A percentile compares a stretch with the other conserved stretches of the same genome.
Conservation (phyloP, 805 yeast genomes). For the Torulaspora gathmanii region DNA sequence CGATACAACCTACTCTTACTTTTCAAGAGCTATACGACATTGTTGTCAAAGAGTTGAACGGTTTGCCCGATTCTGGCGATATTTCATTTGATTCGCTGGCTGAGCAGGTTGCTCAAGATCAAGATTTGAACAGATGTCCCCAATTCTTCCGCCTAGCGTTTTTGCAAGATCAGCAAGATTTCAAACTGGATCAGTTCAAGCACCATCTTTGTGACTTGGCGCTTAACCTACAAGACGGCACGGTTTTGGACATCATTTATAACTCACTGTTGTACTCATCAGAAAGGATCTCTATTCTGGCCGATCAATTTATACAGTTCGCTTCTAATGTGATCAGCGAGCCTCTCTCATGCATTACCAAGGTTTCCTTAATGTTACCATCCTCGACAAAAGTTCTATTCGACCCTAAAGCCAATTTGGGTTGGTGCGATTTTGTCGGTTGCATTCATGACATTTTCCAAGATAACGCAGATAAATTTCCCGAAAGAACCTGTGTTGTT, state of each 20-base stretch:
- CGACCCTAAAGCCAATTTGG: constrained; percentile 80
- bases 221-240: constrained; percentile 28
- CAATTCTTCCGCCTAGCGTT: constrained; percentile 49
- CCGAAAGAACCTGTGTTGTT: constrained; percentile 85
- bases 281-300: constrained; percentile 62
- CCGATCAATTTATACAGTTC: constrained; percentile 67
- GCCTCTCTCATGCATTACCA: constrained; percentile 47
- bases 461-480: constrained; percentile 75
- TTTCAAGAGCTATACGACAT: constrained; percentile 49
- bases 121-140: constrained; percentile 54
- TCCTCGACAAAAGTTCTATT: constrained; percentile 63
- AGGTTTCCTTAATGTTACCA: constrained; percentile 63
- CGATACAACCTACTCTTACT: constrained; percentile 49
- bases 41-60: constrained; percentile 40
- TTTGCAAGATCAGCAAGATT: constrained; percentile 41
- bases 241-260: constrained; percentile 40
- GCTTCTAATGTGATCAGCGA: constrained; percentile 37
- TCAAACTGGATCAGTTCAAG: constrained; percentile 34
- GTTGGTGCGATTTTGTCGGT: constrained; percentile 89
- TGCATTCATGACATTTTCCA: constrained; percentile 95
- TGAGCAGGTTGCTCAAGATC: constrained; percentile 43
- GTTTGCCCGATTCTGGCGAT: constrained; percentile 19
- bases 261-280: constrained; percentile 70
- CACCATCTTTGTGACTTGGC: constrained; percentile 45
- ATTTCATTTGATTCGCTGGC: constrained; percentile 56